These are phyloP conservation scores for Blepharisma stoltei DNA, from an alignment of 73 alveolate genomes.

Conservation along the genomic window DNA sequence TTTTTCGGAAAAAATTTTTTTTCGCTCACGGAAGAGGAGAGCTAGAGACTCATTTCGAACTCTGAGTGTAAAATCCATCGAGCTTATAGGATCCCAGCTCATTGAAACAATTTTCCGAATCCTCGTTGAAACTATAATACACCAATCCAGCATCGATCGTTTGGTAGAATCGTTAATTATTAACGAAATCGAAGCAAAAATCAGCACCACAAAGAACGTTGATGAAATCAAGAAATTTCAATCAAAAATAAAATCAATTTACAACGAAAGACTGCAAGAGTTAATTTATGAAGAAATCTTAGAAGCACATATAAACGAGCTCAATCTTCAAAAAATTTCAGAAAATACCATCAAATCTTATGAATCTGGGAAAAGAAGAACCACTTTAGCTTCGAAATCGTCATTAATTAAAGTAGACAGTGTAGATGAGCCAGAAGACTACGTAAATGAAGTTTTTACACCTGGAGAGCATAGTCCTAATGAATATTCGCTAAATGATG, in stretches of 20 bases:
- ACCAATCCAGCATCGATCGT: not conserved
- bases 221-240: too few species aligned
- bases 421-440: conserved; percentile 12
- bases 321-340: not conserved
- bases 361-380: not conserved
- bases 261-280: not conserved
- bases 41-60: not conserved
- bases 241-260: too few species aligned
- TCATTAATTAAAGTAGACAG: not conserved
- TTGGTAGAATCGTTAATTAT: not conserved
- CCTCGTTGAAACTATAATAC: not conserved
- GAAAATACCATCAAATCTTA: not conserved
- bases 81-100: not conserved
- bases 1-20: too few species aligned
- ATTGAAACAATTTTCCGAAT: not conserved
- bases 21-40: too few species aligned
- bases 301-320: not conserved
- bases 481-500: not conserved
- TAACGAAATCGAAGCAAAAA: not conserved
- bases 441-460: conserved; percentile 1
- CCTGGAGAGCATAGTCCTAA: conserved; percentile 21
- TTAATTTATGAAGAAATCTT: not conserved
- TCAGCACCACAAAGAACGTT: not conserved
- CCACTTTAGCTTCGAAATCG: not conserved
- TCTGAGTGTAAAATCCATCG: not conserved